Base-by-base conservation (phyloP, 805 yeast genomes). In the Suhomyces canberraensis region DNA sequence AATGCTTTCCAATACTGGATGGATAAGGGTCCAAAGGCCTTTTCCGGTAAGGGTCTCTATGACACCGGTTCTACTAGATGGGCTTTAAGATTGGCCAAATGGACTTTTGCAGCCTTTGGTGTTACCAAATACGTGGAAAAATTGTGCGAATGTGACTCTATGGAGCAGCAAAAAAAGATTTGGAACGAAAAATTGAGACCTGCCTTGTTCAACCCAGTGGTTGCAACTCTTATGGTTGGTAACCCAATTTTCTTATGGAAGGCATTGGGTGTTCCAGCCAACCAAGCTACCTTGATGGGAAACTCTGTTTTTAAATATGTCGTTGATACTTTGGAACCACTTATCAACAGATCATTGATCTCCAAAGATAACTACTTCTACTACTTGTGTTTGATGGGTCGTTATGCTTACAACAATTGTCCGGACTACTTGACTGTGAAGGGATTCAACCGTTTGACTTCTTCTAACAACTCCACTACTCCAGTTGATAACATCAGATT, bases 181-280 rank as follows among this genome's bases (percentile, higher is more conserved):
- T 86, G 93, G 91, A 64, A 76, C 35, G 54, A 60, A 1, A 68
- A 69, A 31, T 71, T 85, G 37, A 76, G 79, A 44, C 93, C 93
- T 4, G 76, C 83, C 3, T 66, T 86, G 32, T 76, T 84, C 62
- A 82, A 81, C 51, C 84, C 86, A 15, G 47, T 82, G 34, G 81
- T 84, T 37, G 79, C 84, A 13, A 76, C 76, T 34, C 51, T 83
- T 19, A 64, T 86, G 34, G 74, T 86, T 28, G 89, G 89, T n/a
- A 86, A 85, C 58, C 90, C 91, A 15, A 58, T 84, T n/a, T 85
- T 85, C 56, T 67, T 86, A 40, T 85, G 95, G 95, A 84, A 83
- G 56, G 95, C 95, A 0, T 69, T 86, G 16, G 95, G 95, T n/a
- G 95, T 85, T 31, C 95, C 95, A 4, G 77, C 81, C 6, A 85